Evolutionary conservation across 768 basidiomycete genomes (phyloP).

Genomic region (Xerocomellus amylosporus): DNA sequence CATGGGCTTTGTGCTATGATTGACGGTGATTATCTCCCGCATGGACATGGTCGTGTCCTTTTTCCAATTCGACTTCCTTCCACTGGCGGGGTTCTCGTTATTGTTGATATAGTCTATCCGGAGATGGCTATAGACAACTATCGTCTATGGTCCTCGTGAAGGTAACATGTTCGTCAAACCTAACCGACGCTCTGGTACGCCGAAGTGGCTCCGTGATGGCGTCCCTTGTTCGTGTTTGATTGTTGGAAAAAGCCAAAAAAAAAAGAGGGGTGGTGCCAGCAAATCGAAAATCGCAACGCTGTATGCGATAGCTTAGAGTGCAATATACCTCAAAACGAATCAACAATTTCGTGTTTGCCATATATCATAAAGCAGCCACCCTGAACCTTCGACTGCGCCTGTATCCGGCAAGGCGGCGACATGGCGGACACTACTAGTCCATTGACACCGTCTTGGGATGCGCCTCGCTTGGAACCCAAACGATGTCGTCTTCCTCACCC

Average conservation of each 20-base stretch:
- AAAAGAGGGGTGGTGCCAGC: background rate
- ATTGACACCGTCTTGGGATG: conserved; percentile 7
- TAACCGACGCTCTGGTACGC: conserved; percentile 18
- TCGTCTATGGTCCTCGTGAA: conserved; percentile 6
- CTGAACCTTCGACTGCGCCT: conserved; percentile 11
- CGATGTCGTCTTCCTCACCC: conserved; percentile 31
- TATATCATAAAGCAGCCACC: conserved; percentile 17
- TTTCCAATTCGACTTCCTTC: conserved; percentile 1
- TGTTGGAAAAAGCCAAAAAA: conserved; percentile 4
- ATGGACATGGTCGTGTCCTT: conserved; percentile 5
- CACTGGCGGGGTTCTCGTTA: conserved; percentile 7
- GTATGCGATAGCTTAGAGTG: background rate
- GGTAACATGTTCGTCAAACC: conserved; percentile 6
- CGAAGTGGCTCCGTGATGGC: conserved; percentile 9
- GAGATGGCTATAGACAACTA: conserved; percentile 2
- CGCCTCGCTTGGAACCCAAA: conserved; percentile 30
- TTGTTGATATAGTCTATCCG: conserved; percentile 2
- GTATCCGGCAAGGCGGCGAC: conserved; percentile 3
- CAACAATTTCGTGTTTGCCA: background rate
- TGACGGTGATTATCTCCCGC: conserved; percentile 27
- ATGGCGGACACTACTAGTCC: conserved; percentile 17
- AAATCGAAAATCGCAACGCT: conserved; percentile 13
- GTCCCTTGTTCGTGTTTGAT: background rate
- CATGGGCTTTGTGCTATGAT: conserved; percentile 8
- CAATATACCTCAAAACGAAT: conserved; percentile 23